Base-by-base conservation (phyloP, 2,329 filamentous ascomycete genomes). In the Teratosphaeria destructans region DNA sequence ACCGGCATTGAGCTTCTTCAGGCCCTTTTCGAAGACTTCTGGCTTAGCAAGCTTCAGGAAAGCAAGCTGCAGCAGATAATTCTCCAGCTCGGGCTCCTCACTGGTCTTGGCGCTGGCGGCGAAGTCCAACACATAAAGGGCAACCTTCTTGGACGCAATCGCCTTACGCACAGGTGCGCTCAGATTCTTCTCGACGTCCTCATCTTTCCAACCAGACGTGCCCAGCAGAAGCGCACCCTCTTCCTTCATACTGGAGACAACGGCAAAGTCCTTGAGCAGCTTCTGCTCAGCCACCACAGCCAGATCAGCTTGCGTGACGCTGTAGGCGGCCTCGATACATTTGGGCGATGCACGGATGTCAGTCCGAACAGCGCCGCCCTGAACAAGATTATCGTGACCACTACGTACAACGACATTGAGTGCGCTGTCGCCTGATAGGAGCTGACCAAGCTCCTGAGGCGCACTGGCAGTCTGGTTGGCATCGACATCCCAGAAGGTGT, bases 401-500 rank as follows among this genome's bases (percentile, higher is more conserved):
- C 78, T 80, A 65, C 80, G 82, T 39, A 82, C 78, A 54, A 82
- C 81, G 54, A 88, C 81, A 64, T 86, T 87, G 71, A 79, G 79
- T 0, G 81, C 74, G 10, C 82, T 82, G 66, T 86, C 83, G 35
- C 78, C 79, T 3, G 85, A 82, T 39, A 87, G 74, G 8, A 85
- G 78, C 69, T 84, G 80, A 49, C 81, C 82, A 55, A 87, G 71
- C 54, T 77, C 82, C 26, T 82, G 76, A 11, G 90, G 86, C 1
- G 90, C 85, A 61, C 79, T 79, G 57, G 81, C 80, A 57, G 87
- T 82, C 1, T 79, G 75, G 32, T 91, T 91, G 72, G 85, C 82
- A 70, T 96, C 93, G 49, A 89, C 73, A 66, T 96, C 89, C 91
- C 92, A 97, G 82, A 99, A 96, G 12, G 86, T 87, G 77, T 94